Evolutionary conservation across 2,329 filamentous ascomycete species (phyloP), one percentile per base, ranked within the genome.

Genomic region (Exutisphaerella laricina): DNA sequence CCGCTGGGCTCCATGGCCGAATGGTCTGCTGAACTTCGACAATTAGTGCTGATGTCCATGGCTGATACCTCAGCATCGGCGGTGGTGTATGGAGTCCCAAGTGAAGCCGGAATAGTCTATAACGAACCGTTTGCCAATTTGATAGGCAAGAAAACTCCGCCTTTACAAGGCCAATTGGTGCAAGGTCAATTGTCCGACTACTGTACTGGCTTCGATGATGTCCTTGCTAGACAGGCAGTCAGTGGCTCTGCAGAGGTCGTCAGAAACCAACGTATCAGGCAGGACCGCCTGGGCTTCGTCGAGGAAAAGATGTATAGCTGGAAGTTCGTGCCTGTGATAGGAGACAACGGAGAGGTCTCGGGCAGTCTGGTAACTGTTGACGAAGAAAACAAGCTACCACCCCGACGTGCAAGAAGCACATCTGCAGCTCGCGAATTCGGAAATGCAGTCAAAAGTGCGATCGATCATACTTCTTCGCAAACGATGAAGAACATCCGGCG

Each of bases 101-200:
- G 41, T 5, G 23, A 46, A 2, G 23, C 40, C 9, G 36, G 43
- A 2, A 41, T 54, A 13, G 45, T 58, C 8, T 58, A 55, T 45
- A 58, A 58, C 20, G 54, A 55, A 28, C 25, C 46, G 6, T 55
- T 51, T 22, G 39, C 50, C 3, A 32, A 22, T 2, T 25, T 55
- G 16, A 47, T 58, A 17, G 49, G 46, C 8, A 40, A 22, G 9
- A 45, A 45, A 22, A 43, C 53, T 34, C 46, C 52, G 3, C 26
- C 21, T 4, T 34, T 53, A 8, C 50, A 53, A 47, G 50, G 50
- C 12, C 45, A 48, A 25, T 16, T 37, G 4, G 20, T 48, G 5
- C 22, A 17, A 21, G 31, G 25, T 17, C 18, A 45, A 16, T 30
- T 53, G 21, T 7, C 18, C 13, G 50, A 53, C 12, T 12, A 48